Conservation (phyloP, 345 rosid genomes). For the Eucalyptus virginea region DNA sequence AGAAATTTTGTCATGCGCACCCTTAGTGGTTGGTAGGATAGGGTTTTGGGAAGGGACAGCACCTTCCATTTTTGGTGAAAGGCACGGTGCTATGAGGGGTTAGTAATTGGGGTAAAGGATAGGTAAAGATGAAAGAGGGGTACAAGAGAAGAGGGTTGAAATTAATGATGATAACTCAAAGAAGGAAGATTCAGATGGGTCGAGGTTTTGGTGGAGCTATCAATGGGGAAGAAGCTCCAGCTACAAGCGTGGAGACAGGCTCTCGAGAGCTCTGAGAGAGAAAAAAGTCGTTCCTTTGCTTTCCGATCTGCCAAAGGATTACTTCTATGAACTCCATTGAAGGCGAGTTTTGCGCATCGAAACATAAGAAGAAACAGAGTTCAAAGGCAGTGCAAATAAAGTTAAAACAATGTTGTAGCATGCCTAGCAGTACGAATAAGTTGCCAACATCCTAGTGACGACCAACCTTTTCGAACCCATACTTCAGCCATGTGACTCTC, state of each 20-base stretch:
- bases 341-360: neutral
- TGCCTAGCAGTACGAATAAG: neutral
- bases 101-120: neutral
- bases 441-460: neutral
- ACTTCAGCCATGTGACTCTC: neutral
- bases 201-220: neutral
- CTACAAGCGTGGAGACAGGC: neutral
- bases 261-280: neutral
- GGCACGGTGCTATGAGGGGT: neutral
- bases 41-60: neutral
- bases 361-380: neutral
- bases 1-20: too few species aligned
- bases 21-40: neutral
- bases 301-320: neutral
- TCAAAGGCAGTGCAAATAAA: neutral
- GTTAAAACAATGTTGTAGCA: neutral
- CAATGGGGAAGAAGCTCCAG: neutral
- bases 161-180: neutral
- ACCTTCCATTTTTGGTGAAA: neutral
- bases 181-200: neutral
- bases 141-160: neutral
- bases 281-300: neutral
- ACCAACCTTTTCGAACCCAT: neutral
- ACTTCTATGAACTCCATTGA: neutral
- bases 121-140: neutral